Evolutionary conservation across 202 grass and related monocot genomes (phyloP), one percentile per base, ranked within the genome.

Genomic region (Cymbopogon flexuosus): DNA sequence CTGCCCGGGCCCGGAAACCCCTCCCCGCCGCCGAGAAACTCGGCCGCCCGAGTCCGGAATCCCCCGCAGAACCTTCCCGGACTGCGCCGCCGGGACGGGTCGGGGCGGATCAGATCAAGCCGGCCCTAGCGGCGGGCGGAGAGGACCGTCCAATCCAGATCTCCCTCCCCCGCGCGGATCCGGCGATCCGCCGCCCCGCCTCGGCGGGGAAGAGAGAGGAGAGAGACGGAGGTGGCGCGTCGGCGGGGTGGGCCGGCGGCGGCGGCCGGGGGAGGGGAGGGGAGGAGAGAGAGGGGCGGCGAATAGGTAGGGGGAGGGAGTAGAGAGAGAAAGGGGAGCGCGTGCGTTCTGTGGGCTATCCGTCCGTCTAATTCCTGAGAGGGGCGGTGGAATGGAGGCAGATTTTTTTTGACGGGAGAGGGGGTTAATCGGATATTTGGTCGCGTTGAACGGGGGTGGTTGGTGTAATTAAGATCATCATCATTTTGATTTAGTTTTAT

Each of bases 381-480:
- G 22, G 46, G 47, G 34, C 34, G 29, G 60, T 57, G 23, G 4
- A 14, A 14, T 18, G 30, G 6, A 29, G 40, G 58, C 24, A 66
- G 70, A 81, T 39, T 85, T 82, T 58, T 71, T 43, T 41, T 5
- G 0, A 36, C 0, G 4, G 7, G 5, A 41, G 51, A 10, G 8
- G 76, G 65, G 41, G 42, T 58, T 70, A 76, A 75, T 40, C 36
- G 82, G 77, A 84, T 88, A 76, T 88, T 80, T 88, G 47, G 47
- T 23, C 19, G 30, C 13, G 30, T 3, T 57, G 24, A 62, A 19
- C 1, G 4, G 41, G 41, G 1, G 15, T 49, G 5, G 46, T 49
- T 49, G 6, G 18, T n/a, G 47, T n/a, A 16, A 52, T n/a, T 31
- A 31, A 31, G 2, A 52, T 52, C 2, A 52, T 51, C 13, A n/a